Conservation (phyloP, 2,329 filamentous ascomycete genomes). For the Ceratocystis ficicola region DNA sequence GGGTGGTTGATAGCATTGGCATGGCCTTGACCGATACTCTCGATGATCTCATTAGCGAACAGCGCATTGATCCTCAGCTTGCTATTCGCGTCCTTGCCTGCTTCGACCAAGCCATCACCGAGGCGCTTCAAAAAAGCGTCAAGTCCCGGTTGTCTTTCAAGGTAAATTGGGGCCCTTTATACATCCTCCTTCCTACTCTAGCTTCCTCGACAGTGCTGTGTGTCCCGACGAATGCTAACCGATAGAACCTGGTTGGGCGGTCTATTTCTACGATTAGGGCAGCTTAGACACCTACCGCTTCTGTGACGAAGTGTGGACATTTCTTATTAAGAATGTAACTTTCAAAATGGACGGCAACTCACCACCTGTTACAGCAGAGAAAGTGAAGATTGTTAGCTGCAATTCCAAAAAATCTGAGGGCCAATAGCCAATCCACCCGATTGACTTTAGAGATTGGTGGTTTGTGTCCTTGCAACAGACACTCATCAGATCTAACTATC, state of each 20-base stretch:
- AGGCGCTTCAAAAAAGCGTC: conserved; percentile 83
- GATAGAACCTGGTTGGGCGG: background rate
- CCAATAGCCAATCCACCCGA: conserved; percentile 11
- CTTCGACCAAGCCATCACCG: conserved; percentile 87
- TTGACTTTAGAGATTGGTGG: background rate
- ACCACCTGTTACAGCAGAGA: conserved; percentile 65
- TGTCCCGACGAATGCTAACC: background rate
- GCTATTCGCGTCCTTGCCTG: conserved; percentile 96
- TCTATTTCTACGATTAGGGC: conserved; percentile 44
- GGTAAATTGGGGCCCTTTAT: conserved; percentile 38
- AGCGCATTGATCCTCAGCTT: conserved; percentile 91
- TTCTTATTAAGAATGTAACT: conserved; percentile 95
- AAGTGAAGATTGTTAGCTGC: conserved; percentile 97
- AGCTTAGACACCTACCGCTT: conserved; percentile 97
- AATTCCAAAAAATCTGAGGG: conserved; percentile 63
- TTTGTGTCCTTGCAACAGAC: background rate
- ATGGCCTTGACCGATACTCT: conserved; percentile 89
- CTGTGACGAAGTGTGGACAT: conserved; percentile 99
- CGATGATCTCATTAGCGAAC: conserved; percentile 87
- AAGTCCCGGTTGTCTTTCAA: conserved; percentile 89
- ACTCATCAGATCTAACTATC: background rate
- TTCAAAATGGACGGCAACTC: conserved; percentile 87
- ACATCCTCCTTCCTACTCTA: background rate
- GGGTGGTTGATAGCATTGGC: conserved; percentile 60
- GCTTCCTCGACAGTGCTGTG: background rate